phyloP scores from a whole-genome alignment of 495 filamentous ascomycete genomes.

The Halenospora varia region DNA sequence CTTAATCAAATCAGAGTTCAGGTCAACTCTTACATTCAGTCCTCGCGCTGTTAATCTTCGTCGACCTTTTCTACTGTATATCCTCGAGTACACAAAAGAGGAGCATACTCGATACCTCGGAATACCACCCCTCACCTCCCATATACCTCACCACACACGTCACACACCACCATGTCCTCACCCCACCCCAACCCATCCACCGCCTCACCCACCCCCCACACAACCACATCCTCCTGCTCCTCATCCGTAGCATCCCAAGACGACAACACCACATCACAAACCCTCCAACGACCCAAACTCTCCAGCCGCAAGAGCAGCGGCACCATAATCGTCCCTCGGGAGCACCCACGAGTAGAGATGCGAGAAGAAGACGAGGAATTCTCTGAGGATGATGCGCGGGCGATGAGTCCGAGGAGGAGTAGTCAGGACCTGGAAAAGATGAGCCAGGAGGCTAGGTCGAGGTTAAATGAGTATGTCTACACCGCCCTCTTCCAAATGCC shows the following conservation, averaged over 20 bases:
- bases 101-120: not conserved
- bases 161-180: not conserved
- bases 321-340: slow-evolving; percentile 75
- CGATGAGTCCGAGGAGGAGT: slow-evolving; percentile 91
- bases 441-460: slow-evolving; percentile 67
- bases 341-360: slow-evolving; percentile 63
- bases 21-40: no score
- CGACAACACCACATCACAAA: not conserved
- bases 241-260: slow-evolving; percentile 14
- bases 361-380: slow-evolving; percentile 59
- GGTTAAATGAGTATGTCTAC: slow-evolving; percentile 55
- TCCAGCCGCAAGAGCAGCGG: slow-evolving; percentile 67
- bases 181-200: not conserved
- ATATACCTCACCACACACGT: not conserved
- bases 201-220: not conserved
- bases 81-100: not conserved
- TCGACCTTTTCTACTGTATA: not conserved
- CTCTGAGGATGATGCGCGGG: slow-evolving; percentile 81
- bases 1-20: not conserved
- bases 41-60: no score
- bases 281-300: slow-evolving; percentile 16
- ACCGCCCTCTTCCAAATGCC: slow-evolving; percentile 51
- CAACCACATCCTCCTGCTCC: slow-evolving; percentile 11
- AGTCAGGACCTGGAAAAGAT: slow-evolving; percentile 84
- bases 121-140: not conserved